Evolutionary conservation across 768 basidiomycete species (phyloP).

Genomic region (Termitomyces bulborhizus): DNA sequence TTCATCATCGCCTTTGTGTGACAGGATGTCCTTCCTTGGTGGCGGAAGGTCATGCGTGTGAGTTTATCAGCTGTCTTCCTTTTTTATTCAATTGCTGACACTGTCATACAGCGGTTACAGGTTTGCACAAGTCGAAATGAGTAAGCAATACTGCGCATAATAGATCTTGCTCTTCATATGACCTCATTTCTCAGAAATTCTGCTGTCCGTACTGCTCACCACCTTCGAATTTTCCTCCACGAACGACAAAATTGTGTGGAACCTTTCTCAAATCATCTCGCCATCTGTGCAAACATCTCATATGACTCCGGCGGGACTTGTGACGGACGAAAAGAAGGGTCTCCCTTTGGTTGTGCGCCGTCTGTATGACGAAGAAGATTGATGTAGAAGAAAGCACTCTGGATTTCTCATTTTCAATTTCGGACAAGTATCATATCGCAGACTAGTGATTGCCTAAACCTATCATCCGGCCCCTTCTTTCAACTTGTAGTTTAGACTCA

Average conservation of each 20-base stretch:
- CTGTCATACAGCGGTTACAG: constrained; percentile 35
- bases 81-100: not conserved
- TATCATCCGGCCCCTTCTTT: not conserved
- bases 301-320: constrained; percentile 6
- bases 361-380: constrained; percentile 2
- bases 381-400: not conserved
- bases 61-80: constrained; percentile 14
- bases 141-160: constrained; percentile 23
- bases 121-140: constrained; percentile 53
- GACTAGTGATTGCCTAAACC: not conserved
- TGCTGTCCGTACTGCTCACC: constrained; percentile 29
- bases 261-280: constrained; percentile 41
- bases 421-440: not conserved
- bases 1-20: not conserved
- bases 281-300: constrained; percentile 27
- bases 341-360: constrained; percentile 26
- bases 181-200: constrained; percentile 25
- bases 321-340: constrained; percentile 28
- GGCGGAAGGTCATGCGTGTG: constrained; percentile 50
- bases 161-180: not conserved
- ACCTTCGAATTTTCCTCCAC: constrained; percentile 30
- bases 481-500: not conserved
- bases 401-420: too few relatives aligned
- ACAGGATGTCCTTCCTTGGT: constrained; percentile 51
- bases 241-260: constrained; percentile 35